Base-by-base conservation (phyloP, 345 rosid species). In the Pistacia atlantica region DNA sequence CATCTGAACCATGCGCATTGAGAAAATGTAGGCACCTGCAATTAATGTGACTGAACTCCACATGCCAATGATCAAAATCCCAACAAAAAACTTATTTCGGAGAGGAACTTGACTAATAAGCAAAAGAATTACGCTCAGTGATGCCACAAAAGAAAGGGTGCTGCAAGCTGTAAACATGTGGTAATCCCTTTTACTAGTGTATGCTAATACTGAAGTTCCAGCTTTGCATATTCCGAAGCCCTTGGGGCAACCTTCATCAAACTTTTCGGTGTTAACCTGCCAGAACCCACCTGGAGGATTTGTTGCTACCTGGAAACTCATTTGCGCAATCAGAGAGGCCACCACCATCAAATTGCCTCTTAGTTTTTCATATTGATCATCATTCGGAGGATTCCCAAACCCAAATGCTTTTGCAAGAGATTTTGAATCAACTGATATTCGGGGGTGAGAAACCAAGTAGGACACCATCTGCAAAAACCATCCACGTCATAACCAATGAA, bases 201-300 rank as follows among this genome's bases (percentile, higher is more conserved):
- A n/a, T 20, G 28, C 62, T 4, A 4, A 11, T 2, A 58, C 7
- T 58, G 62, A 5, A 20, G 28, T 58, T n/a, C 62, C 62, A n/a
- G 28, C 11, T 58, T 5, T 58, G 31, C 62, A 58, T 18, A 8
- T 59, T 52, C 6, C 7, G 1, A 0, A 22, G 25, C 56, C 56
- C 18, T 13, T 14, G 3, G 18, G 56, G 56, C 56, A 38, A 8
- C 17, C 3, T 12, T 13, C 1, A 52, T 52, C 5, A 51, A 22
- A 22, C 4, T 52, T 52, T 52, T 0, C 7, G 5, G 9, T 10
- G 49, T 75, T 80, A 0, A 65, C 80, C 38, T 77, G 78, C 83
- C 83, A 80, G 66, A 69, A 42, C 14, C 82, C 85, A 2, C 80
- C 84, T 0, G 83, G 86, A 2, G 84, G 86, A 1, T 73, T 22